These are phyloP conservation scores for Stagonosporopsis rhizophila DNA, from an alignment of 2,329 filamentous ascomycete genomes.

Conservation along the genomic window DNA sequence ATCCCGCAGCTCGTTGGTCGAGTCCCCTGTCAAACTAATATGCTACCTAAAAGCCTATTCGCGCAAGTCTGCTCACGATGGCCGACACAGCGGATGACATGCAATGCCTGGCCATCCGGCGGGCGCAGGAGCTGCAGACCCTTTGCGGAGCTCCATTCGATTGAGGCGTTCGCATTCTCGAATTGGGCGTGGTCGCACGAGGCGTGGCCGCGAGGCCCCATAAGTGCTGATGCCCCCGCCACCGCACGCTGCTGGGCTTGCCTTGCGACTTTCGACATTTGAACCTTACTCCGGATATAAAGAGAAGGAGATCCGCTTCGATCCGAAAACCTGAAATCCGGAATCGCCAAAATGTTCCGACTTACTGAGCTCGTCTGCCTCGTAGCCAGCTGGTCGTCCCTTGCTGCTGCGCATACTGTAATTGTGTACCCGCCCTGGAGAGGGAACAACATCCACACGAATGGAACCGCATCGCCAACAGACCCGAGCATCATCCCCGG, in stretches of 20 bases:
- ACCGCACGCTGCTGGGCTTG: constrained; percentile 31
- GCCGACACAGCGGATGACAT: constrained; percentile 35
- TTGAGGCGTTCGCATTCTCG: constrained; percentile 21
- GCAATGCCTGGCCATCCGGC: constrained; percentile 36
- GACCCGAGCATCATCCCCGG: constrained; percentile 45
- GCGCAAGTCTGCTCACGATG: constrained; percentile 29
- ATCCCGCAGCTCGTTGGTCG: constrained; percentile 43
- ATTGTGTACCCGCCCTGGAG: constrained; percentile 86
- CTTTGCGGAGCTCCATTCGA: constrained; percentile 17
- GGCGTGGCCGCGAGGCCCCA: constrained; percentile 25
- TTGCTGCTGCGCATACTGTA: constrained; percentile 75
- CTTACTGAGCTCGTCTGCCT: constrained; percentile 43
- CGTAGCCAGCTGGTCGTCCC: constrained; percentile 44
- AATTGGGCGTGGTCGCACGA: constrained; percentile 31
- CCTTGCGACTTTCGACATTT: constrained; percentile 14
- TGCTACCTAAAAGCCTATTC: constrained; percentile 34
- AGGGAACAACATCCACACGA: constrained; percentile 84
- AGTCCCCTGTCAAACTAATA: constrained; percentile 40
- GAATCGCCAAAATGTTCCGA: constrained; percentile 40
- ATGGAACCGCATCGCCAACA: constrained; percentile 62
- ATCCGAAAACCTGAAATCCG: not conserved
- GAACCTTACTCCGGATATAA: constrained; percentile 10
- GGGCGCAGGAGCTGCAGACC: constrained; percentile 19
- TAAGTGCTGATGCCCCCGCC: constrained; percentile 43
- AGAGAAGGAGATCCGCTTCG: constrained; percentile 5